Conservation (phyloP, 306 rosid species). For the Castanea mollissima region DNA sequence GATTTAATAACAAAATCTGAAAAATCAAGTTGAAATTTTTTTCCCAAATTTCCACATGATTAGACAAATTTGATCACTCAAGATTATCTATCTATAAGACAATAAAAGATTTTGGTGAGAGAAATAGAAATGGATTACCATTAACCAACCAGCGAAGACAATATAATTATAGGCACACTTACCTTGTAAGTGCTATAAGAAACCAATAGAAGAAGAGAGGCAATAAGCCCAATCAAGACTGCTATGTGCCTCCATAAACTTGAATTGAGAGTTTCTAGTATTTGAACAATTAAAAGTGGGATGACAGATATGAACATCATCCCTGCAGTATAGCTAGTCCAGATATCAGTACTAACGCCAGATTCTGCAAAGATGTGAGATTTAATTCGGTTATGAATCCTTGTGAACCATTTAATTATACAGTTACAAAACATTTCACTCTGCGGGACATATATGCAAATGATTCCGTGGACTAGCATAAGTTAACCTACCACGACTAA, state of each 20-base stretch:
- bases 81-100: neutral
- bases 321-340: conserved; percentile 86
- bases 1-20: neutral
- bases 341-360: conserved; percentile 92
- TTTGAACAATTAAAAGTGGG: conserved; percentile 83
- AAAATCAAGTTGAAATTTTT: neutral
- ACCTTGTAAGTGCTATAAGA: conserved; percentile 84
- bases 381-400: neutral
- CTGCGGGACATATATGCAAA: neutral
- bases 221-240: conserved; percentile 68
- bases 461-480: neutral
- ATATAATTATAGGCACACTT: conserved; percentile 7
- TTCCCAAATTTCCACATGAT: neutral
- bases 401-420: conserved; percentile 8
- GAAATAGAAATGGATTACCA: neutral
- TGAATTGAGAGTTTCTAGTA: conserved; percentile 72
- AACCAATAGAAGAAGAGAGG: conserved; percentile 50
- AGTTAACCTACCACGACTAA: neutral
- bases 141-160: neutral
- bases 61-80: neutral
- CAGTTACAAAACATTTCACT: neutral
- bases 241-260: conserved; percentile 72
- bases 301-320: conserved; percentile 70
- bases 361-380: conserved; percentile 58
- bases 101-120: neutral